Conservation (phyloP, 2,329 filamentous ascomycete species). For the Tolypocladium amazonense region DNA sequence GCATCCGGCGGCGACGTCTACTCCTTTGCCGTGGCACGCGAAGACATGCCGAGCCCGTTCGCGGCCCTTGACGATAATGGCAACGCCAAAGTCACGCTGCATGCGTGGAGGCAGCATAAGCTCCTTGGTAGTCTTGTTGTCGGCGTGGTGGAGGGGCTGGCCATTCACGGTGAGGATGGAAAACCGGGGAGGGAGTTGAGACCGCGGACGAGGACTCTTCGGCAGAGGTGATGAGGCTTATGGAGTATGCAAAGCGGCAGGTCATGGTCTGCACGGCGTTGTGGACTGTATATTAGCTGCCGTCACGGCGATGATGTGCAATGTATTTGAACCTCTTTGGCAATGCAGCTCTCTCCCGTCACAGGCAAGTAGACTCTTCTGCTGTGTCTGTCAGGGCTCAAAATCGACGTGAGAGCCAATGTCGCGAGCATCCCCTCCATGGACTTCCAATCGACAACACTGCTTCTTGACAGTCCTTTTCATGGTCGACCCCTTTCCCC, state of each 20-base stretch:
- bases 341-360: neutral
- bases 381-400: neutral
- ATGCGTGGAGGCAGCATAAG: slow-evolving; percentile 2
- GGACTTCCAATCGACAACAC: neutral
- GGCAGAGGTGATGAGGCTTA: neutral
- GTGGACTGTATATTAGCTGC: neutral
- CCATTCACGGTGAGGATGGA: neutral
- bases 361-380: neutral
- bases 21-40: neutral
- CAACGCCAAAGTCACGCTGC: neutral
- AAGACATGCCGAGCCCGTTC: neutral
- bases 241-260: neutral
- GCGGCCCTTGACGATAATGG: neutral
- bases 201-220: neutral
- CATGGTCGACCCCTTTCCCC: no score
- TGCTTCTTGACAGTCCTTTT: neutral
- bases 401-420: neutral
- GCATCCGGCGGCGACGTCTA: neutral
- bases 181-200: neutral
- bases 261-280: neutral
- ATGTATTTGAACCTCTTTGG: neutral
- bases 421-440: neutral
- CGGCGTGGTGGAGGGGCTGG: neutral
- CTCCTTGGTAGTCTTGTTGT: neutral
- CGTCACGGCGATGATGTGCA: neutral